These are phyloP conservation scores for Phytopythium ostracodes DNA, from an alignment of 352 stramenopile species.

Conservation along the genomic window DNA sequence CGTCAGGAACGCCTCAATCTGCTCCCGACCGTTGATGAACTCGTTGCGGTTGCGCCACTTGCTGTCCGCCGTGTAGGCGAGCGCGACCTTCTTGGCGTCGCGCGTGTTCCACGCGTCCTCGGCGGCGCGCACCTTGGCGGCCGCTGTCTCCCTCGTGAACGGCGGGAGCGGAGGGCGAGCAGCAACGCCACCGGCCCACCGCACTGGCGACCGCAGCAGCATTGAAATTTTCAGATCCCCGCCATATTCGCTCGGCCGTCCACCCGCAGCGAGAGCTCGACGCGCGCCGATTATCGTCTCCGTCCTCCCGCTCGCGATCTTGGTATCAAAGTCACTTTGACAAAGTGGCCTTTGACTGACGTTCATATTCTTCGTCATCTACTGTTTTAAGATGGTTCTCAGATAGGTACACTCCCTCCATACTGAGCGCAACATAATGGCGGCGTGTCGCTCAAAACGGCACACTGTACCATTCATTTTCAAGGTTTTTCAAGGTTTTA, in stretches of 20 bases:
- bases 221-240: too few species aligned
- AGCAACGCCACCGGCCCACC: slow-evolving; percentile 1
- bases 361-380: too few species aligned
- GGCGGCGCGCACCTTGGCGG: slow-evolving; percentile 76
- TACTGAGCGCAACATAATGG: not conserved
- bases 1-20: slow-evolving; percentile 77
- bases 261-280: not conserved
- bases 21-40: slow-evolving; percentile 68
- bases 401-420: not conserved
- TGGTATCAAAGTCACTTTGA: too few species aligned
- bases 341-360: too few species aligned
- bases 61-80: slow-evolving; percentile 82
- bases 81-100: slow-evolving; percentile 63
- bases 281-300: not conserved
- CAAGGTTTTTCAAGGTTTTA: not conserved
- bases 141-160: slow-evolving; percentile 74
- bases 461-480: not conserved
- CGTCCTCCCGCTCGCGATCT: too few species aligned
- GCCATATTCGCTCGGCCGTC: too few species aligned
- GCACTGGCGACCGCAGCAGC: too few species aligned
- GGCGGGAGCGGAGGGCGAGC: slow-evolving; percentile 54
- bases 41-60: slow-evolving; percentile 82
- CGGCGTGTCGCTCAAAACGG: not conserved
- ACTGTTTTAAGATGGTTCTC: too few species aligned
- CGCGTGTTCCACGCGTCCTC: slow-evolving; percentile 89